A percentile compares a stretch with the other conserved stretches of the same genome.
phyloP scores from a whole-genome alignment of 805 yeast species.

The Teunomyces kruisii region DNA sequence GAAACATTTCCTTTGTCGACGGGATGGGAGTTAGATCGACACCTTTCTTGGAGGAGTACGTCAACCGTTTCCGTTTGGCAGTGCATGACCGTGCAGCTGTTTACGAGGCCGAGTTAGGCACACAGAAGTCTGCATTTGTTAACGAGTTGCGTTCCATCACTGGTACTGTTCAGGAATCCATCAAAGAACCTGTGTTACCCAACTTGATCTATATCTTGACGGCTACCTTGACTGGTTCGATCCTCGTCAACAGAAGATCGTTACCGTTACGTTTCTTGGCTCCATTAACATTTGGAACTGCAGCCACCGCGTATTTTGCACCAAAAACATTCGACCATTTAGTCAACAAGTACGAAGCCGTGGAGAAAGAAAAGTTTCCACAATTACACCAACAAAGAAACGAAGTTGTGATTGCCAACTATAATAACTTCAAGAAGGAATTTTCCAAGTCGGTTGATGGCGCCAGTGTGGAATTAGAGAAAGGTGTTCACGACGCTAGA shows the following conservation, averaged over 20 bases:
- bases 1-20: conserved; percentile 41
- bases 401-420: conserved; percentile 10
- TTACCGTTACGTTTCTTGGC: conserved; percentile 51
- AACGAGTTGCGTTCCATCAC: conserved; percentile 41
- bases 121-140: conserved; percentile 45
- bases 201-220: conserved; percentile 54
- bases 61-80: conserved; percentile 39
- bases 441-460: conserved; percentile 10
- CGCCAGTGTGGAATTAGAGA: conserved; percentile 17
- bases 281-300: conserved; percentile 51
- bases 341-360: conserved; percentile 15
- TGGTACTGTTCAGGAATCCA: conserved; percentile 29
- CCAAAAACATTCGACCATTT: conserved; percentile 45
- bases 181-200: conserved; percentile 58
- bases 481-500: conserved; percentile 28
- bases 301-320: conserved; percentile 47
- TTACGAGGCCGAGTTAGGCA: conserved; percentile 42
- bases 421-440: conserved; percentile 7
- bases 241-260: conserved; percentile 47
- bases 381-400: conserved; percentile 28
- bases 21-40: conserved; percentile 57
- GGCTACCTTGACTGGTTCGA: conserved; percentile 55
- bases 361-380: conserved; percentile 32
- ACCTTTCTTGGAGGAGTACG: conserved; percentile 45
- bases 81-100: conserved; percentile 37